Evolutionary conservation across 148 eudicot species (phyloP).

Genomic region (Rhododendron vialii): DNA sequence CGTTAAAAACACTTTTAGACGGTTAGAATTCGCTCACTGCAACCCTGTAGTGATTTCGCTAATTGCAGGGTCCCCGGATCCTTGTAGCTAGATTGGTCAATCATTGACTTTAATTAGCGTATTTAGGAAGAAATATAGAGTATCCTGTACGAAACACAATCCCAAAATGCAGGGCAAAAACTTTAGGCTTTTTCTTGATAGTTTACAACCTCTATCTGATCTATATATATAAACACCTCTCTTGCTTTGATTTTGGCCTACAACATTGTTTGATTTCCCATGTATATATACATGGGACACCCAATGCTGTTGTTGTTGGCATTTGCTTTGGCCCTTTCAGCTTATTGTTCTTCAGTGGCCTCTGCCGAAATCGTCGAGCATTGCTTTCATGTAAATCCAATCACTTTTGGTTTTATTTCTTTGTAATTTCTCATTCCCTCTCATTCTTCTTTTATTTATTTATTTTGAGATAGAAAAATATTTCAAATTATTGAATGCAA

Average conservation of each 20-base stretch:
- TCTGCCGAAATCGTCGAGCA: constrained; percentile 33
- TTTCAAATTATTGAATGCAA: too few species aligned
- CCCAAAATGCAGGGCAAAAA: too few species aligned
- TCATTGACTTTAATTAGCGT: too few species aligned
- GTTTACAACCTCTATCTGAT: background rate
- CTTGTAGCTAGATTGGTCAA: too few species aligned
- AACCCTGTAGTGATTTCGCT: too few species aligned
- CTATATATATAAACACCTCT: background rate
- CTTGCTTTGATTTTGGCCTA: background rate
- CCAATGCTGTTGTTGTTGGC: constrained; percentile 9
- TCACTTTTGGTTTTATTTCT: background rate
- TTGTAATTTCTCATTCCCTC: background rate
- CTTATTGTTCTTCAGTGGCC: constrained; percentile 16
- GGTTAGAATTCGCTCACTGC: too few species aligned
- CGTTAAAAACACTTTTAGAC: too few species aligned
- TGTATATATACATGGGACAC: background rate
- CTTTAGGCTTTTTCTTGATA: background rate
- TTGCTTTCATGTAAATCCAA: constrained; percentile 28
- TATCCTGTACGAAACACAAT: background rate
- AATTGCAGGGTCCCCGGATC: too few species aligned
- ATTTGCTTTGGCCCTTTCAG: constrained; percentile 15
- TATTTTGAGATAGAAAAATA: too few species aligned
- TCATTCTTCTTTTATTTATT: background rate
- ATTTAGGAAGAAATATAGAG: too few species aligned
- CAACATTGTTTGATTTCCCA: background rate